Conservation (phyloP, 345 rosid genomes). For the Noccaea caerulescens region DNA sequence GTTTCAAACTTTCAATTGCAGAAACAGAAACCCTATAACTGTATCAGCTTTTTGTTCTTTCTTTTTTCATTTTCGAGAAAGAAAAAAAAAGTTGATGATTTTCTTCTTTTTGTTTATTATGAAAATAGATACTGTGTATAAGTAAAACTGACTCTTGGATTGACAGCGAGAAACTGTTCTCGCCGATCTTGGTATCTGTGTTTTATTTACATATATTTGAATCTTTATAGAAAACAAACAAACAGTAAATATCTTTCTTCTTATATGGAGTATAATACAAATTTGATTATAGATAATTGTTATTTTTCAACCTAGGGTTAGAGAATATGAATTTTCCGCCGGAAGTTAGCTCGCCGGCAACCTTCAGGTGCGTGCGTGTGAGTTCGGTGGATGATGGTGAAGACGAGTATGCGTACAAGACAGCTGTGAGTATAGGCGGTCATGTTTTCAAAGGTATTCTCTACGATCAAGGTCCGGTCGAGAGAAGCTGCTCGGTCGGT, state of each 20-base stretch:
- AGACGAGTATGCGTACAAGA: slow-evolving; percentile 82
- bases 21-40: slow-evolving; percentile 37
- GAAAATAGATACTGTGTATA: slow-evolving; percentile 25
- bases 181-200: slow-evolving; percentile 23
- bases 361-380: slow-evolving; percentile 76
- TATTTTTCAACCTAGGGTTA: slow-evolving; percentile 52
- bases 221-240: neutral
- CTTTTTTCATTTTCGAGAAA: slow-evolving; percentile 33
- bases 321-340: slow-evolving; percentile 70
- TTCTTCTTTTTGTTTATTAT: slow-evolving; percentile 13
- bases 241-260: neutral
- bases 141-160: slow-evolving; percentile 43
- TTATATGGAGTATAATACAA: neutral
- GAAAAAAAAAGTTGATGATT: slow-evolving; percentile 1
- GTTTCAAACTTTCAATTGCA: slow-evolving; percentile 9
- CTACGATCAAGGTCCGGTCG: slow-evolving; percentile 73
- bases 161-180: slow-evolving; percentile 39
- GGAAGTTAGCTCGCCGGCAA: slow-evolving; percentile 65
- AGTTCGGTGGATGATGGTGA: slow-evolving; percentile 69
- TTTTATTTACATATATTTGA: neutral
- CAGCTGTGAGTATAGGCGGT: slow-evolving; percentile 83
- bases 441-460: slow-evolving; percentile 88
- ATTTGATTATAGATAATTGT: neutral
- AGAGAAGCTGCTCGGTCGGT: slow-evolving; percentile 31
- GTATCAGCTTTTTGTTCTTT: slow-evolving; percentile 38